phyloP scores from a whole-genome alignment of 371 early-diverging fungal species.

The Paraphysoderma sedebokerense region DNA sequence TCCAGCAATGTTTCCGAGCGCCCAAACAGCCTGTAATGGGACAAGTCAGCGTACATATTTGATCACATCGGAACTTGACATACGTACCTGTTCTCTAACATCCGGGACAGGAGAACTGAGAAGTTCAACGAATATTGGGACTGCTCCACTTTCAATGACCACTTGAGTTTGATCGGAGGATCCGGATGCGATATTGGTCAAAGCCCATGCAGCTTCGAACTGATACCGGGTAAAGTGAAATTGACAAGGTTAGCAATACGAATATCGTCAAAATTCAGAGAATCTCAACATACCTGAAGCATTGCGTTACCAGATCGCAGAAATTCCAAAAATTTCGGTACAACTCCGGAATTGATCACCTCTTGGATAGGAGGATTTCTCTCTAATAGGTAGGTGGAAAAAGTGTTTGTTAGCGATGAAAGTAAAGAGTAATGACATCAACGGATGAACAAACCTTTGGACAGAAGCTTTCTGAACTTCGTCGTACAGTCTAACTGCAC shows the following conservation, averaged over 20 bases:
- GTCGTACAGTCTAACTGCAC: conserved; percentile 72
- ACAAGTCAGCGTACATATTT: neutral
- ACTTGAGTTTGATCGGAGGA: conserved; percentile 86
- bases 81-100: conserved; percentile 87
- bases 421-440: neutral
- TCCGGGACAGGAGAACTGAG: conserved; percentile 68
- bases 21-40: conserved; percentile 90
- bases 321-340: conserved; percentile 93
- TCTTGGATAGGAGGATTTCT: conserved; percentile 95
- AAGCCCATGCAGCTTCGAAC: conserved; percentile 99
- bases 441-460: conserved; percentile 35
- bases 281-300: conserved; percentile 65
- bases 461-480: conserved; percentile 89
- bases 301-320: conserved; percentile 54
- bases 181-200: conserved; percentile 99
- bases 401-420: neutral
- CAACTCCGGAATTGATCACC: conserved; percentile 86
- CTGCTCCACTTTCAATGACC: conserved; percentile 87
- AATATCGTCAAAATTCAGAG: no score
- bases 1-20: conserved; percentile 99
- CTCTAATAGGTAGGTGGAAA: conserved; percentile 22
- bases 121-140: conserved; percentile 85
- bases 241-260: neutral
- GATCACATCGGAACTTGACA: neutral
- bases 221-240: conserved; percentile 14